Evolutionary conservation across 1,284 basidiomycete species (phyloP).

Genomic region (Cryptococcus hybrid): DNA sequence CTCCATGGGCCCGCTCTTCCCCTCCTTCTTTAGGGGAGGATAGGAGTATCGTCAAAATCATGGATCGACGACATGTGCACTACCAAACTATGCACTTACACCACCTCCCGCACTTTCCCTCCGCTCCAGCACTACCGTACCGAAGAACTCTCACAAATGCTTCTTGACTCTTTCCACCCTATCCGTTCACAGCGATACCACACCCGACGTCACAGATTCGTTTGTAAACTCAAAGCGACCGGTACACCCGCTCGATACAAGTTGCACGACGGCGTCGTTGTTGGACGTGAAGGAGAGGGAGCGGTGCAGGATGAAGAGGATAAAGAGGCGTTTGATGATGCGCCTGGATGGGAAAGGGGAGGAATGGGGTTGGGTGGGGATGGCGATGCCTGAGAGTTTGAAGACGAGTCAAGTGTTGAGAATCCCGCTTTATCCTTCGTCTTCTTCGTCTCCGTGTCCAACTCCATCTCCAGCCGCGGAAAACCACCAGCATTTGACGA

Average conservation of each 20-base stretch:
- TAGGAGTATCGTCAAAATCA: neutral
- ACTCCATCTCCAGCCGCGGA: no score
- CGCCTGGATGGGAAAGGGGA: slow-evolving; percentile 41
- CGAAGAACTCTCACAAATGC: slow-evolving; percentile 53
- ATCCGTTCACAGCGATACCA: slow-evolving; percentile 49
- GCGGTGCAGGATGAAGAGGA: slow-evolving; percentile 30
- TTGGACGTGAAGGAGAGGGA: no score
- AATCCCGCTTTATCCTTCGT: slow-evolving; percentile 5
- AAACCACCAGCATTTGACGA: no score
- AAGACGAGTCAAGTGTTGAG: slow-evolving; percentile 18
- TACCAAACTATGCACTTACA: slow-evolving; percentile 38
- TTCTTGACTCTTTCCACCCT: slow-evolving; percentile 53
- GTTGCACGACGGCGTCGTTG: slow-evolving; percentile 21
- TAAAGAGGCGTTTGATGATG: slow-evolving; percentile 45
- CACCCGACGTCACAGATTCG: slow-evolving; percentile 50
- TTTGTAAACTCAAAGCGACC: slow-evolving; percentile 50
- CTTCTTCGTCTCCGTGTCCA: no score
- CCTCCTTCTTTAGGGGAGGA: neutral
- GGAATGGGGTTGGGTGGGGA: slow-evolving; percentile 45
- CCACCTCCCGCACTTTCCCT: slow-evolving; percentile 22
- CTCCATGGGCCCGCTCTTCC: slow-evolving; percentile 18
- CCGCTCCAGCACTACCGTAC: slow-evolving; percentile 45
- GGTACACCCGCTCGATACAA: slow-evolving; percentile 49
- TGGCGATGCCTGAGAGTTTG: slow-evolving; percentile 20
- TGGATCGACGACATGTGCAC: slow-evolving; percentile 28